phyloP scores from a whole-genome alignment of 768 basidiomycete genomes.

The Punctularia strigosozonata region DNA sequence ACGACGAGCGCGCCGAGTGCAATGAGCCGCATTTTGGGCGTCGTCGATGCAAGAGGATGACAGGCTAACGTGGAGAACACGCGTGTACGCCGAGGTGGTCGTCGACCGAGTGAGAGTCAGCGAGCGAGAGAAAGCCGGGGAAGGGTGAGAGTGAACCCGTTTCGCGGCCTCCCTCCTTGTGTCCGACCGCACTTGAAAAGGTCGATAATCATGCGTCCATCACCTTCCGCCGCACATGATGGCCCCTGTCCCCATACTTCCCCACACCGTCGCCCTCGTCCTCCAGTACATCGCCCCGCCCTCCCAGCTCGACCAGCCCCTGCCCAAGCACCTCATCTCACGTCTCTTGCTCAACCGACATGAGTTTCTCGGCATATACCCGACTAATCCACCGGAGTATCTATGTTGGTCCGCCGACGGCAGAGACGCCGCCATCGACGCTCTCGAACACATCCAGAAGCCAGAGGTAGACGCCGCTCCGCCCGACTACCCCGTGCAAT shows the following conservation, averaged over 20 bases:
- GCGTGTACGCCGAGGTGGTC: constrained; percentile 5
- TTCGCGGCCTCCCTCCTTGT: no score
- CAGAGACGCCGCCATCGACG: constrained; percentile 23
- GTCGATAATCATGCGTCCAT: constrained; percentile 5
- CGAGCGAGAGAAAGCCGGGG: no score
- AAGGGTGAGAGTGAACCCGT: no score
- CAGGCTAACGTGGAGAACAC: constrained; percentile 2
- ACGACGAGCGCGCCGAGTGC: constrained; percentile 14
- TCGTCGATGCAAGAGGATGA: no score
- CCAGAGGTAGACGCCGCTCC: constrained; percentile 18
- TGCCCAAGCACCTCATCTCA: constrained; percentile 55
- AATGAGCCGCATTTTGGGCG: constrained; percentile 4
- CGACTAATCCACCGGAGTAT: constrained; percentile 40
- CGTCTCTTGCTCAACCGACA: constrained; percentile 49
- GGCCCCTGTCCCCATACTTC: constrained; percentile 22
- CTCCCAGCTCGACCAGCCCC: constrained; percentile 30
- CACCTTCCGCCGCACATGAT: constrained; percentile 13
- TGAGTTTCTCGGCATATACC: constrained; percentile 44
- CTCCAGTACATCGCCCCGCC: constrained; percentile 49
- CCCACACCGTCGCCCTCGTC: constrained; percentile 30
- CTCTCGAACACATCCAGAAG: constrained; percentile 28
- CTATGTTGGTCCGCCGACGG: constrained; percentile 41
- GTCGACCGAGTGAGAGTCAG: no score
- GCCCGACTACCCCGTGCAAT: constrained; percentile 19
- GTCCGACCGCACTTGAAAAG: no score